Evolutionary conservation across 805 yeast species (phyloP).

Genomic region (Zygoascus biomembranicola): DNA sequence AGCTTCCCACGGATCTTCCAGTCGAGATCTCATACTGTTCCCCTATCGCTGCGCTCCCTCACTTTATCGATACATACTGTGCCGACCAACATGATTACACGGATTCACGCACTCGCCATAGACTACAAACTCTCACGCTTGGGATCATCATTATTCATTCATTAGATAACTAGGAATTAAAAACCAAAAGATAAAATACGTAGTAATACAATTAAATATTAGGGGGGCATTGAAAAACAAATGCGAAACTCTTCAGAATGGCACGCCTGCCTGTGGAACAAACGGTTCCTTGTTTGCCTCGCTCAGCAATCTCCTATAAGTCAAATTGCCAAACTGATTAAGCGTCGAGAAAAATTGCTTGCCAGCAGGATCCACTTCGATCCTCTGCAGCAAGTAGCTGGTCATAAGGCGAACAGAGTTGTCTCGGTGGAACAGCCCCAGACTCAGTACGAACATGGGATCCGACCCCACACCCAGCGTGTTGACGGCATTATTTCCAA

Average conservation of each 20-base stretch:
- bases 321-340: conserved; percentile 20
- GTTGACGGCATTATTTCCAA: background rate
- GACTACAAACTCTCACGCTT: too few relatives aligned
- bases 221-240: background rate
- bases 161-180: too few relatives aligned
- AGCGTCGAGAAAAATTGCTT: conserved; percentile 19
- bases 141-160: too few relatives aligned
- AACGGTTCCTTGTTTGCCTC: conserved; percentile 6
- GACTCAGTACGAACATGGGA: conserved; percentile 22
- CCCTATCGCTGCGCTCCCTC: too few relatives aligned
- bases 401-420: conserved; percentile 19
- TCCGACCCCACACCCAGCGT: conserved; percentile 2
- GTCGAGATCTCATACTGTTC: too few relatives aligned
- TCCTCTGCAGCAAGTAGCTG: conserved; percentile 18
- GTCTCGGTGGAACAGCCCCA: conserved; percentile 27
- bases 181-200: too few relatives aligned
- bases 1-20: too few relatives aligned
- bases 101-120: too few relatives aligned
- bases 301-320: conserved; percentile 16
- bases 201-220: too few relatives aligned
- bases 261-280: conserved; percentile 6
- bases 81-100: too few relatives aligned
- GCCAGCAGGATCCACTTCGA: conserved; percentile 25
- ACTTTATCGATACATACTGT: too few relatives aligned
- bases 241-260: background rate